These are phyloP conservation scores for Akebia trifoliata DNA, from an alignment of 164 flowering plant genomes.

Conservation along the genomic window DNA sequence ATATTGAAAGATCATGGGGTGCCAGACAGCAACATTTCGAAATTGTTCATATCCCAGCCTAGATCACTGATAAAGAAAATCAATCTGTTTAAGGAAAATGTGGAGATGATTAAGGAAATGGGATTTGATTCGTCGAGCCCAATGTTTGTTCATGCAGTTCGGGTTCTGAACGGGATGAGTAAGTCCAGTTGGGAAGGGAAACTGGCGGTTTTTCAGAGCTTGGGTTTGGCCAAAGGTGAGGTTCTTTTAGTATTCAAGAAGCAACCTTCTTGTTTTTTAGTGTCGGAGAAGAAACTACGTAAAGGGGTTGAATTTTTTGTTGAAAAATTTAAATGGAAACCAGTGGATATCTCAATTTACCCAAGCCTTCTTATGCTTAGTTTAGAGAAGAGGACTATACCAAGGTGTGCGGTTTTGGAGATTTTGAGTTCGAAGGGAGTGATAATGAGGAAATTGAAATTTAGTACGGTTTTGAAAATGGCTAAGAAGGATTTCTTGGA, in stretches of 20 bases:
- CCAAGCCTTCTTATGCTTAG: slow-evolving; percentile 3
- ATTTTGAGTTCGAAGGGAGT: slow-evolving; percentile 15
- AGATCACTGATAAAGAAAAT: not conserved
- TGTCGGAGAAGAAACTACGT: not conserved
- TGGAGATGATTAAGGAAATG: not conserved
- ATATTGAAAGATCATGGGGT: not conserved
- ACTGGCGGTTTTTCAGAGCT: not conserved
- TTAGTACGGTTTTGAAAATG: not conserved
- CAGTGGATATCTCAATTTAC: not conserved
- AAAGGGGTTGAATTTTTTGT: not conserved
- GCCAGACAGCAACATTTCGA: not conserved
- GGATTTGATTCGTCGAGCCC: not conserved
- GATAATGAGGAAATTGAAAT: slow-evolving; percentile 1
- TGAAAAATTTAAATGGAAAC: not conserved
- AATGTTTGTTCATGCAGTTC: too few species aligned
- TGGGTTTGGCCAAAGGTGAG: too few species aligned
- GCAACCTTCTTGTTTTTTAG: not conserved
- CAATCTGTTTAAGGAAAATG: not conserved
- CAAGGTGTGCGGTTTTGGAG: too few species aligned
- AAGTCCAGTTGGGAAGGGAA: not conserved
- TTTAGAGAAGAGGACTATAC: slow-evolving; percentile 20
- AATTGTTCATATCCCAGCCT: not conserved
- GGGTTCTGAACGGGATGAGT: not conserved
- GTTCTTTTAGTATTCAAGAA: too few species aligned
- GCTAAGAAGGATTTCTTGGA: slow-evolving; percentile 9